These are phyloP conservation scores for Pisolithus sp. DNA, from an alignment of 768 basidiomycete genomes.

Conservation along the genomic window DNA sequence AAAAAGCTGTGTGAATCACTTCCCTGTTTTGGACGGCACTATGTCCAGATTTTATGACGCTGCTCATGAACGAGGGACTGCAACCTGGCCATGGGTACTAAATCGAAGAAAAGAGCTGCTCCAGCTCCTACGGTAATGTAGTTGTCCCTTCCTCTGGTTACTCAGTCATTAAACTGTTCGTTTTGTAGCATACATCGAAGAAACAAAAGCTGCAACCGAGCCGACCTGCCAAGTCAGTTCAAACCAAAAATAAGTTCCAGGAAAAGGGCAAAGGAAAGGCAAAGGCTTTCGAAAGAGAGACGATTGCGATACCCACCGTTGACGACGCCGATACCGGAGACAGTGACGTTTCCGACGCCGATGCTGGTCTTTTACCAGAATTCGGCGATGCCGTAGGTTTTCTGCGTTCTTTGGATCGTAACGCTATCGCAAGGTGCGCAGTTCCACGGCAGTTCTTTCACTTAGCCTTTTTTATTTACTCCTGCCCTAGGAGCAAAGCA, in stretches of 20 bases:
- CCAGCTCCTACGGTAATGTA: constrained; percentile 23
- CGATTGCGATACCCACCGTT: constrained; percentile 53
- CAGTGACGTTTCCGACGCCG: constrained; percentile 59
- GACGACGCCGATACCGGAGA: constrained; percentile 15
- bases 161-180: not conserved
- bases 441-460: not conserved
- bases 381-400: constrained; percentile 63
- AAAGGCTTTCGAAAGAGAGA: constrained; percentile 50
- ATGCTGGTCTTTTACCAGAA: constrained; percentile 57
- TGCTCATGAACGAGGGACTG: no score
- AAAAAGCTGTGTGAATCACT: no score
- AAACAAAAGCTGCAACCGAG: constrained; percentile 48
- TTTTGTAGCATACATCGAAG: constrained; percentile 43
- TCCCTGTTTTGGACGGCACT: no score
- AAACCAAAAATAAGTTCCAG: constrained; percentile 18
- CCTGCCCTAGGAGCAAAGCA: constrained; percentile 65
- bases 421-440: constrained; percentile 73
- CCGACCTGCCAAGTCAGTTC: constrained; percentile 12
- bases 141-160: not conserved
- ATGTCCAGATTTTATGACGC: no score
- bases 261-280: constrained; percentile 46
- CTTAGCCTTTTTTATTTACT: constrained; percentile 1
- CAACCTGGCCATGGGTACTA: constrained; percentile 22
- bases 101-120: constrained; percentile 29
- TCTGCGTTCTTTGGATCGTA: constrained; percentile 63